Percentiles rank a stretch among this genome's conserved stretches.
Evolutionary conservation across 2,329 filamentous ascomycete species (phyloP).

Genomic region (Exophiala sp.): DNA sequence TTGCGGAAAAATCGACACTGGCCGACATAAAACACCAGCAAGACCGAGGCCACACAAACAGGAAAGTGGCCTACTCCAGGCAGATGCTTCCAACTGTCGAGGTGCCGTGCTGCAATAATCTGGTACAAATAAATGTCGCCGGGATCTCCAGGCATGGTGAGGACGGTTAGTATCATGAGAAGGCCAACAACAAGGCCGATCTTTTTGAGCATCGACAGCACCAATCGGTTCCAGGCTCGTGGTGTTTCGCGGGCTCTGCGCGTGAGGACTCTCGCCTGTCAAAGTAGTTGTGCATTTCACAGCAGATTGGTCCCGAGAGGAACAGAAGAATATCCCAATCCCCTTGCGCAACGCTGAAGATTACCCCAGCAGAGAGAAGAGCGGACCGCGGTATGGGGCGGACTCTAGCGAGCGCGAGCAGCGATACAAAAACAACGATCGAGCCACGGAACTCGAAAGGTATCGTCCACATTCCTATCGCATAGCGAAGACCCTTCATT

Average conservation of each 20-base stretch:
- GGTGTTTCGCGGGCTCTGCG: background rate
- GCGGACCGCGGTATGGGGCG: background rate
- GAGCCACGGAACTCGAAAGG: background rate
- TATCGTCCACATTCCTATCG: background rate
- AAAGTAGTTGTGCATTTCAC: background rate
- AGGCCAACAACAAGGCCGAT: background rate
- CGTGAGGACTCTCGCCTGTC: background rate
- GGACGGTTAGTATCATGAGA: background rate
- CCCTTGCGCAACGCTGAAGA: background rate
- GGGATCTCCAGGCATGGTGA: background rate
- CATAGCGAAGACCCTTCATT: background rate
- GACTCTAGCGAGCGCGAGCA: background rate
- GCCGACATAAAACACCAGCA: background rate
- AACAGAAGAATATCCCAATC: background rate
- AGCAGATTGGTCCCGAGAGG: background rate
- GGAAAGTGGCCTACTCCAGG: background rate
- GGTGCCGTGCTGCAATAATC: background rate
- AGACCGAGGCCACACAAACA: background rate
- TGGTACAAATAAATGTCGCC: background rate
- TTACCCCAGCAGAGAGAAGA: background rate
- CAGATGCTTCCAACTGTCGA: background rate
- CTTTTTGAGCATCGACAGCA: background rate
- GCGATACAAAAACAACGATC: background rate
- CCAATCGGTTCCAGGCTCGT: background rate
- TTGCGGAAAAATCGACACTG: background rate